Percentiles rank a stretch among this genome's conserved stretches.
Conservation (phyloP, 2,329 filamentous ascomycete genomes). For the Coleophoma eucalyptorum region DNA sequence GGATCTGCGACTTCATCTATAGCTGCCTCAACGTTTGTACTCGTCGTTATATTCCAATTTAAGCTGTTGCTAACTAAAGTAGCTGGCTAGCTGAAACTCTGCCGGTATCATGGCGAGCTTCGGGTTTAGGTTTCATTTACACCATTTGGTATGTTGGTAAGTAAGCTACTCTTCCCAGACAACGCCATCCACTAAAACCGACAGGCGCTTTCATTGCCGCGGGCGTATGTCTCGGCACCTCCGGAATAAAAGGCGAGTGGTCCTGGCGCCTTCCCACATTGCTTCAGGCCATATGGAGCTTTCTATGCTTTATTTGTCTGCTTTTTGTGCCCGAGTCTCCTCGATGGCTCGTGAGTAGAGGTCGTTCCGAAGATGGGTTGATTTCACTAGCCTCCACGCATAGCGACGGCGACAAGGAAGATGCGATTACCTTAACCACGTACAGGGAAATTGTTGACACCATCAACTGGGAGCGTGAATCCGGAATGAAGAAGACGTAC, state of each 20-base stretch:
- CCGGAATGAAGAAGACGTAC: neutral
- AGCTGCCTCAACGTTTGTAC: too few species aligned
- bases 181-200: too few species aligned
- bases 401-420: slow-evolving; percentile 35
- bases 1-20: too few species aligned
- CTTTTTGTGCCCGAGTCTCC: slow-evolving; percentile 44
- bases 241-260: slow-evolving; percentile 25
- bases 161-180: too few species aligned
- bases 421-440: slow-evolving; percentile 10
- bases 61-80: slow-evolving; percentile 7
- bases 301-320: slow-evolving; percentile 21
- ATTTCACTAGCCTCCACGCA: slow-evolving; percentile 38
- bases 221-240: slow-evolving; percentile 27
- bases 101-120: slow-evolving; percentile 38
- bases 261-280: slow-evolving; percentile 27
- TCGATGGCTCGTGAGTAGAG: slow-evolving; percentile 40
- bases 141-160: slow-evolving; percentile 26
- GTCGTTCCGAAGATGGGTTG: slow-evolving; percentile 35
- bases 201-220: slow-evolving; percentile 33
- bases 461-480: neutral
- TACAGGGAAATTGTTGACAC: neutral
- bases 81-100: slow-evolving; percentile 48
- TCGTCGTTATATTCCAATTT: too few species aligned
- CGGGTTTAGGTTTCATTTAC: slow-evolving; percentile 36
- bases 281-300: slow-evolving; percentile 19